phyloP scores from a whole-genome alignment of 768 basidiomycete genomes.

The Dacryopinax primogenitus region DNA sequence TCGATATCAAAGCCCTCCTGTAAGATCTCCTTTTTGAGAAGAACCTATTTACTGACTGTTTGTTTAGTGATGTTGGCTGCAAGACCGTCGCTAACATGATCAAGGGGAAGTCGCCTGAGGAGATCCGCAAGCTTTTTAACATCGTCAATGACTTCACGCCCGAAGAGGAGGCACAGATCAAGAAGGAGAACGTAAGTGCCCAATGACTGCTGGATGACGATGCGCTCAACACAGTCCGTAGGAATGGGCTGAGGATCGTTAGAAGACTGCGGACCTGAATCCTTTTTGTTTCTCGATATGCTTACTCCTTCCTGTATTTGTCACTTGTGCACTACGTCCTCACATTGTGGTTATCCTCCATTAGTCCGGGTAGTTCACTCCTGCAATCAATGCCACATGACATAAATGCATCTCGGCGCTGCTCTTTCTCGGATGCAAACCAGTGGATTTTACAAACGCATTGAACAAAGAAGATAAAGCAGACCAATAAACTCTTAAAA shows the following conservation, averaged over 20 bases:
- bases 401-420: background rate
- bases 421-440: no score
- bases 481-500: slow-evolving; percentile 33
- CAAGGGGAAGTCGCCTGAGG: slow-evolving; percentile 99
- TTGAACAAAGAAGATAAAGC: background rate
- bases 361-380: background rate
- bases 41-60: background rate
- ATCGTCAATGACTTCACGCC: slow-evolving; percentile 97
- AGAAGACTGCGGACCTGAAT: background rate
- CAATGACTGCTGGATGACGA: background rate
- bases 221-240: background rate
- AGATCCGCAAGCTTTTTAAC: slow-evolving; percentile 97
- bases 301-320: background rate
- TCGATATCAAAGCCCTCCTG: slow-evolving; percentile 98
- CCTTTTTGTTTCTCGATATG: background rate
- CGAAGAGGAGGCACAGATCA: slow-evolving; percentile 98
- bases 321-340: slow-evolving; percentile 2
- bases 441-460: background rate
- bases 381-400: background rate
- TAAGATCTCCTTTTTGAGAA: slow-evolving; percentile 31
- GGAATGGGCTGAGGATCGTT: slow-evolving; percentile 25
- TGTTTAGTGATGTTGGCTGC: slow-evolving; percentile 79
- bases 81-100: slow-evolving; percentile 99
- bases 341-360: background rate
- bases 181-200: slow-evolving; percentile 86